Base-by-base conservation (phyloP, 1,284 basidiomycete genomes). In the Ganoderma sinense region DNA sequence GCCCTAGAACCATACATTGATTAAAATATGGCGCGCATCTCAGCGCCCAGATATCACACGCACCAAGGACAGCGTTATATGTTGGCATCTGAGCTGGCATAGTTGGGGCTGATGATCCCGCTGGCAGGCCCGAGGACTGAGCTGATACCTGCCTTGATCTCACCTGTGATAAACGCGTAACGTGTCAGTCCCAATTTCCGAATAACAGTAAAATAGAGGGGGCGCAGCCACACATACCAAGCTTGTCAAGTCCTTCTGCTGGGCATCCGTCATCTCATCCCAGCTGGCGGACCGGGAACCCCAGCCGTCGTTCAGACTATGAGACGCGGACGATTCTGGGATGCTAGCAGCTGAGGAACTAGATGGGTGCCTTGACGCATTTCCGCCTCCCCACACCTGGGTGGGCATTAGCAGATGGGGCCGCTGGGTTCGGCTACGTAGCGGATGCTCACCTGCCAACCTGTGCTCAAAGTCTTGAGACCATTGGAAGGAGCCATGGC, bases 381-480 rank as follows among this genome's bases (percentile, higher is more conserved):
- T 80, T 41, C 85, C 77, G 75, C 85, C 83, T 60, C 83, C 84
- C 91, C 91, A 93, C 66, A 90, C 87, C 91, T 93, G 41, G 16
- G 41, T 40, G 45, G 18, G 60, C 11, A 31, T 70, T 66, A 71
- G 66, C 43, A 59, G 60, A 66, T 62, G 36, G n/a, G 31, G 26
- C 36, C 59, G 36, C 67, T 41, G 48, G 60, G 51, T 26, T 48
- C 18, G 43, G 65, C 33, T 23, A 71, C 41, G 43, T 67, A 71
- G 70, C 69, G 69, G 69, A 59, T 51, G 83, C 89, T 69, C 70
- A 90, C 92, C 86, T 91, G 90, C 92, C 92, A 94, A 60, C 89
- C 88, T 66, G 88, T 82, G 78, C 87, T 89, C 69, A 90, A 81
- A 36, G 82, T 79, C 76, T 90, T 89, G 70, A 89, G 81, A 14